Percentiles rank a stretch among this genome's conserved stretches.
Evolutionary conservation across 352 stramenopile genomes (phyloP).

Genomic region (Pythium guiyangense): DNA sequence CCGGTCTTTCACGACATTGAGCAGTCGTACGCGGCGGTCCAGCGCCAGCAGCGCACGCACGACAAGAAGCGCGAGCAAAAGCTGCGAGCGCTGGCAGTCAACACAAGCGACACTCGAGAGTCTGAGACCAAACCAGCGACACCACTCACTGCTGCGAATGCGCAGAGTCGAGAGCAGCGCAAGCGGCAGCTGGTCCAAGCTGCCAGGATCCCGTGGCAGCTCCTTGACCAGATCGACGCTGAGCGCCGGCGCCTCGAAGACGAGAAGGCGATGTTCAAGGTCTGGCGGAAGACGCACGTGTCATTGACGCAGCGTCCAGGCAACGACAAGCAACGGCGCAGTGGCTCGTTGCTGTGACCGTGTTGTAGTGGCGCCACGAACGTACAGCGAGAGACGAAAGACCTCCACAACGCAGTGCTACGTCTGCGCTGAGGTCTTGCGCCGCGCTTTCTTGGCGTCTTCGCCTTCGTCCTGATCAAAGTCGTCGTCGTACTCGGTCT

Average conservation of each 20-base stretch:
- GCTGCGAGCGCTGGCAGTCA: neutral
- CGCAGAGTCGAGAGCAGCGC: slow-evolving; percentile 20
- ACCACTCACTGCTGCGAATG: neutral
- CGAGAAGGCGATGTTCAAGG: slow-evolving; percentile 59
- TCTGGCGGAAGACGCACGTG: slow-evolving; percentile 30
- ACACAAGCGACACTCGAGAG: neutral
- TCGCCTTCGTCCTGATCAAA: slow-evolving; percentile 20
- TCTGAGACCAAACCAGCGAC: slow-evolving; percentile 2
- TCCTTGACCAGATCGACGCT: slow-evolving; percentile 57
- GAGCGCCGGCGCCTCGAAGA: slow-evolving; percentile 40
- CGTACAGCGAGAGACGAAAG: too few relatives aligned
- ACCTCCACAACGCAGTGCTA: neutral
- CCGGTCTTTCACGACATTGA: slow-evolving; percentile 59
- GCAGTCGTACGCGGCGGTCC: slow-evolving; percentile 31
- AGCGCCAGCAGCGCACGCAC: slow-evolving; percentile 26
- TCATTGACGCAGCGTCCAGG: neutral
- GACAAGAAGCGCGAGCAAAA: slow-evolving; percentile 7
- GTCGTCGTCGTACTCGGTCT: slow-evolving; percentile 48
- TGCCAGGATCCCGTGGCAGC: slow-evolving; percentile 62
- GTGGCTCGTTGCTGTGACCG: neutral
- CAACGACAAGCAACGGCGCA: neutral
- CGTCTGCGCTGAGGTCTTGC: slow-evolving; percentile 7
- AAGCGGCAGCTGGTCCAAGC: slow-evolving; percentile 27
- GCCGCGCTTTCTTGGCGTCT: slow-evolving; percentile 6
- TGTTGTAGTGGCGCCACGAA: too few relatives aligned